Evolutionary conservation across 2,329 filamentous ascomycete genomes (phyloP), one percentile per base, ranked within the genome.

Genomic region (Cercospora sp.): DNA sequence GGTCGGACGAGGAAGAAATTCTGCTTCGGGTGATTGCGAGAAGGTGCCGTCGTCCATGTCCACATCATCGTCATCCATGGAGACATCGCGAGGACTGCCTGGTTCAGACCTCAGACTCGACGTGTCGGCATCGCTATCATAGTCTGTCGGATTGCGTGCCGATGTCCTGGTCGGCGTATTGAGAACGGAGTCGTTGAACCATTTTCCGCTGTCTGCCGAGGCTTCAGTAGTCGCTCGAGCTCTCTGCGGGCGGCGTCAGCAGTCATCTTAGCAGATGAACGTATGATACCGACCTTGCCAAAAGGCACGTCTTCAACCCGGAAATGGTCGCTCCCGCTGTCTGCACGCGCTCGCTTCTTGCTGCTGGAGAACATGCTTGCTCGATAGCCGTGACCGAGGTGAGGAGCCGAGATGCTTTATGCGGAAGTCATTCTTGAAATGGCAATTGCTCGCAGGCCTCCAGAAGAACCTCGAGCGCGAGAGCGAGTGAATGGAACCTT

Each of bases 61-160:
- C 23, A 73, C 72, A 28, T 77, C 75, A 31, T 69, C 74, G 3
- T 74, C 74, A 4, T 69, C 68, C 69, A 72, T 73, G 23, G 69
- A 69, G 20, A 75, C 59, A 58, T 75, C 74, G 63, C 76, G 75
- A 5, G 73, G 73, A 64, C 75, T 77, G 30, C 75, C 75, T 6
- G 74, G 74, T 60, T 78, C 76, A 1, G 76, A 77, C 20, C 74
- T 67, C 69, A 77, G 73, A 31, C 75, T 76, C 10, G 75, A 76
- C 16, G 75, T 73, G 33, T 75, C 73, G 51, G 77, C 74, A 40
- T 72, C 74, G 68, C 74, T 76, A 64, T 77, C 75, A 67, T 78
- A 76, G 48, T 75, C 75, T 40, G 74, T 73, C 42, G 59, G 36
- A 51, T 68, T 42, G 51, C 68, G 61, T 33, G 69, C 63, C 48